Base-by-base conservation (phyloP, 2,329 filamentous ascomycete species). In the Dothidotthia symphoricarpi region DNA sequence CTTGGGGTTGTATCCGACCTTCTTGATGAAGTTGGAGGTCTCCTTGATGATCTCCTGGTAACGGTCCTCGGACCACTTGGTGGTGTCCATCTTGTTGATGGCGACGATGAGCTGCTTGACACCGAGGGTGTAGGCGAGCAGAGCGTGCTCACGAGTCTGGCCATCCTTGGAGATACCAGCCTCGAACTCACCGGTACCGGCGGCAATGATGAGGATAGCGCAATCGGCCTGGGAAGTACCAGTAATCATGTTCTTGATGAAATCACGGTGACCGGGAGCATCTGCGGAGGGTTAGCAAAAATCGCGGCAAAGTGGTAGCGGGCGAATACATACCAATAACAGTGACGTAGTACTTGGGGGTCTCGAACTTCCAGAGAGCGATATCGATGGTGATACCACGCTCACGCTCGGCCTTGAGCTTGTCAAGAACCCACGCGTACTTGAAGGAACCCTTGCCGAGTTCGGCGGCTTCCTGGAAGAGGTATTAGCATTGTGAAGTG, bases 231-330 rank as follows among this genome's bases (percentile, higher is more conserved):
- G 93, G 76, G 93, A 98, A 72, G 93, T 97, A 90, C 93, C 93
- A 86, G 93, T 97, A 77, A 98, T 98, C 93, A 98, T 98, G 90
- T 97, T 98, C 91, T 98, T 98, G 88, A 98, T 97, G 84, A 97
- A 98, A 74, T 98, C 93, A 93, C 93, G 91, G 80, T 98, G 93
- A 78, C 93, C 93, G 70, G 93, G 93, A 75, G 93, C 93, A 71
- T 98, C 61, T 35, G 35, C 24, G 44, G 33, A 25, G 15, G 24
- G 26, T 7, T 11, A 11, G 5, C 17, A 16, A 41, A 39, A 51
- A 48, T 29, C 19, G 5, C 19, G 9, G 5, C 19, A 9, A 22
- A 22, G 5, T 6, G 19, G 9, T 22, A 9, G 19, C 5, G 19
- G 9, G 9, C 9, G 5, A 6, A 24, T 17, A 35, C 33, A 31